Conservation (phyloP, 495 filamentous ascomycete species). For the Penicillium cinerascens region DNA sequence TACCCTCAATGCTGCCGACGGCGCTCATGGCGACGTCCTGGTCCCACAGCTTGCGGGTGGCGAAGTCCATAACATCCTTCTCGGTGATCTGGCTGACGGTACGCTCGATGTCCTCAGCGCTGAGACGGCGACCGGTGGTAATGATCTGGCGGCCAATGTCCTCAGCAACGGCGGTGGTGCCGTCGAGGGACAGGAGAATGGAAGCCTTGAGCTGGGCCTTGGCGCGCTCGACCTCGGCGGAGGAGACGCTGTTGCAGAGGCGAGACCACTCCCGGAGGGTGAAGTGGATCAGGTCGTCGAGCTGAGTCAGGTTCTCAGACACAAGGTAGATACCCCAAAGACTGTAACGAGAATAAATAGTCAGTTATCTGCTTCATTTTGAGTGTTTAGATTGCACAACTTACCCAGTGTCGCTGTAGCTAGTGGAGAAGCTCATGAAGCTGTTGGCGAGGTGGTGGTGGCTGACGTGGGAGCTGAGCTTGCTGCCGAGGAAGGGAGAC, state of each 20-base stretch:
- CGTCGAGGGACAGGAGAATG: conserved; percentile 93
- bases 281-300: conserved; percentile 98
- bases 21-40: conserved; percentile 92
- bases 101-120: conserved; percentile 89
- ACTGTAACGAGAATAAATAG: conserved; percentile 49
- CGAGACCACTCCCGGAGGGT: conserved; percentile 97
- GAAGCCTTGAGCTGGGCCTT: conserved; percentile 99
- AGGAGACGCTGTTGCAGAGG: conserved; percentile 77
- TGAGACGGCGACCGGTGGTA: conserved; percentile 89
- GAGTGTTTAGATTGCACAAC: conserved; percentile 15
- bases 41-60: conserved; percentile 89
- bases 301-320: conserved; percentile 75
- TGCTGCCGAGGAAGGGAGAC: conserved; percentile 93
- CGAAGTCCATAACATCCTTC: conserved; percentile 97
- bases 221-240: conserved; percentile 93
- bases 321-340: conserved; percentile 99
- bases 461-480: conserved; percentile 89
- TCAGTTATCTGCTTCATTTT: conserved; percentile 1
- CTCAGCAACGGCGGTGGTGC: conserved; percentile 94
- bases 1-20: conserved; percentile 86
- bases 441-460: conserved; percentile 93
- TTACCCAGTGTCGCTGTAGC: conserved; percentile 98
- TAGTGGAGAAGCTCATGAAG: conserved; percentile 99
- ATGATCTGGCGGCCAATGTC: conserved; percentile 98
- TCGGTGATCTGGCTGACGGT: conserved; percentile 82